Percentiles rank a stretch among this genome's conserved stretches.
Evolutionary conservation across 2,329 filamentous ascomycete species (phyloP).

Genomic region (Fusarium mundagurra): DNA sequence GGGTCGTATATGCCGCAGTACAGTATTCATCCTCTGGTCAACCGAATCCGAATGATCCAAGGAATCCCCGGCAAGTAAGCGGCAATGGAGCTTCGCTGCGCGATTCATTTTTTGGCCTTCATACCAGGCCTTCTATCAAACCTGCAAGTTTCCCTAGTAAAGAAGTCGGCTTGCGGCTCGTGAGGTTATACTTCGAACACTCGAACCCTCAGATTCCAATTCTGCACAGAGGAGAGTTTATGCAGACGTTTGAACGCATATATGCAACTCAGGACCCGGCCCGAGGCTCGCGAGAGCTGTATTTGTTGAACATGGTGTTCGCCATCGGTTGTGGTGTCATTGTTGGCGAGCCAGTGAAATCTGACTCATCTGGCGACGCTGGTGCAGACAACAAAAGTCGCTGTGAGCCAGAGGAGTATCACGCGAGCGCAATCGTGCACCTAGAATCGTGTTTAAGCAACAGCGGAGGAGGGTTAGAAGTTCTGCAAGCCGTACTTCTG

Average conservation of each 20-base stretch:
- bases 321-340: conserved; percentile 96
- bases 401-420: conserved; percentile 92
- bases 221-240: conserved; percentile 88
- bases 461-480: conserved; percentile 89
- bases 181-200: conserved; percentile 91
- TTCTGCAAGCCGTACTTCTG: conserved; percentile 91
- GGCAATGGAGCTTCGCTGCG: conserved; percentile 80
- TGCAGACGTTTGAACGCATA: conserved; percentile 84
- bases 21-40: conserved; percentile 74
- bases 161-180: conserved; percentile 76
- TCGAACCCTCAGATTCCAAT: conserved; percentile 97
- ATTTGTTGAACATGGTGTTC: conserved; percentile 96
- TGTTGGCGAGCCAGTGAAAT: conserved; percentile 70
- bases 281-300: conserved; percentile 82
- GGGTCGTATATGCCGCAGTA: conserved; percentile 93
- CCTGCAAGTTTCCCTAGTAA: conserved; percentile 85
- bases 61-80: conserved; percentile 35
- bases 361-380: conserved; percentile 52
- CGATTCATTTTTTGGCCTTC: conserved; percentile 96
- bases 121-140: conserved; percentile 87
- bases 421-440: conserved; percentile 92
- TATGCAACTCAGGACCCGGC: conserved; percentile 75
- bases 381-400: conserved; percentile 48
- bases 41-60: conserved; percentile 56
- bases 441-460: conserved; percentile 86